Base-by-base conservation (phyloP, 495 filamentous ascomycete species). In the Podospora tetraspora region DNA sequence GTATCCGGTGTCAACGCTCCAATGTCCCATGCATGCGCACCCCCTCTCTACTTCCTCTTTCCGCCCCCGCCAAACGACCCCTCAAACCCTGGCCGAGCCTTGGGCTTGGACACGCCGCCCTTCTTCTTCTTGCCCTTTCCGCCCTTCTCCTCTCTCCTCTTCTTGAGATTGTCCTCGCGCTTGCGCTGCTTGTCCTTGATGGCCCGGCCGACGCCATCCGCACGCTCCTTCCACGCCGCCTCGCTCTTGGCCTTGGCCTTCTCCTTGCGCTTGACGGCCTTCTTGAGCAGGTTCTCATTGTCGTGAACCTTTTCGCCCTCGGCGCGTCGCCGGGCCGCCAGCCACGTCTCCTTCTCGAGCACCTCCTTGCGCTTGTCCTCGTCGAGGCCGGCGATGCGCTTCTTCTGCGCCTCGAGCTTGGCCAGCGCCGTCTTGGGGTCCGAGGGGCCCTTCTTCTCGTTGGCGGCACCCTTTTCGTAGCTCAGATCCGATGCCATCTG, bases 241-340 rank as follows among this genome's bases (percentile, higher is more conserved):
- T 91, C 90, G 74, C 89, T 93, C 86, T 94, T 96, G 79, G 87
- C 90, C 87, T 98, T 99, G 30, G 84, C 81, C 70, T 88, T 89
- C 75, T 96, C 92, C 79, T 96, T 93, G 69, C 94, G 88, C 85
- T 97, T 97, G 67, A 97, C 80, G 2, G 93, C 92, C 84, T 97
- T 97, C 86, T 96, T 96, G 13, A 99, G 85, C 37, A 98, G 76
- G n/a, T 84, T 87, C 63, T 91, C 91, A 75, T 96, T 91, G 69
- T 98, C 93, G 67, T 88, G 84, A n/a, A 97, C 88, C 72, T 93
- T 92, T 76, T 97, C 93, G 29, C 95, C 92, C 70, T 94, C 91
- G 3, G 91, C 92, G 27, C 91, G 89, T 77, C 94, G 92, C 78
- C 92, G 88, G 8, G 94, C 95, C 62, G 93, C 94, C 67, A 96